Evolutionary conservation across 768 basidiomycete species (phyloP), one percentile per base, ranked within the genome.

Genomic region (Mrakia hoshinonis): DNA sequence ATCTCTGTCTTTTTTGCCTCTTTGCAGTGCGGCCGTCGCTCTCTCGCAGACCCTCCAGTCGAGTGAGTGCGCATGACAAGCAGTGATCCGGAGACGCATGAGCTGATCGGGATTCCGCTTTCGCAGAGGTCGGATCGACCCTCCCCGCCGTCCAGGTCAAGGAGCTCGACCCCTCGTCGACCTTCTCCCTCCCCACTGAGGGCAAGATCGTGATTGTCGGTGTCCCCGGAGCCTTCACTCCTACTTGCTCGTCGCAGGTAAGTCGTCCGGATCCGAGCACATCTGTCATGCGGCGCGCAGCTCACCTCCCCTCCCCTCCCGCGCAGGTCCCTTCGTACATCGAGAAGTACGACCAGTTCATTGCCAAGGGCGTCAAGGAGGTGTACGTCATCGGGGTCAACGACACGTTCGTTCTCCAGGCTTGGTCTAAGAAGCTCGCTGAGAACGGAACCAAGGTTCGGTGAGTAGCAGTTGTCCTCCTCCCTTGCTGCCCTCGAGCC

Each of bases 391-490:
- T 73, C 51, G 38, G 29, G 2, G 67, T 73, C 64, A 71, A 71
- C 65, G 70, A 71, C 47, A 38, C 64, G 38, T 71, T 73, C 34
- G 71, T 73, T 67, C 47, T 62, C 29, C 67, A 73, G 71, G 71
- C 71, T 2, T 73, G 66, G 65, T 54, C 52, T 43, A 36, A 60
- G 55, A 62, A 61, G 71, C 71, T 73, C 46, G 71, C 71, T 29
- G 52, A 67, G 39, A 67, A 73, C 55, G 71, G 71, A 26, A 73
- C 71, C 48, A 73, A 73, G 66, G 49, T 73, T 29, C 52, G 70
- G 31, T 71, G 62, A 22, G 62, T 64, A 26, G 13, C 38, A n/a
- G 22, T 38, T 3, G 15, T 18, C 5, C 22, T 43, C n/a, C n/a
- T 64, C 22, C 58, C 31, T 9, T 29, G 18, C 36, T n/a, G 15